Evolutionary conservation across 176 grass and related monocot species (phyloP).

Genomic region (Musa beccarii): DNA sequence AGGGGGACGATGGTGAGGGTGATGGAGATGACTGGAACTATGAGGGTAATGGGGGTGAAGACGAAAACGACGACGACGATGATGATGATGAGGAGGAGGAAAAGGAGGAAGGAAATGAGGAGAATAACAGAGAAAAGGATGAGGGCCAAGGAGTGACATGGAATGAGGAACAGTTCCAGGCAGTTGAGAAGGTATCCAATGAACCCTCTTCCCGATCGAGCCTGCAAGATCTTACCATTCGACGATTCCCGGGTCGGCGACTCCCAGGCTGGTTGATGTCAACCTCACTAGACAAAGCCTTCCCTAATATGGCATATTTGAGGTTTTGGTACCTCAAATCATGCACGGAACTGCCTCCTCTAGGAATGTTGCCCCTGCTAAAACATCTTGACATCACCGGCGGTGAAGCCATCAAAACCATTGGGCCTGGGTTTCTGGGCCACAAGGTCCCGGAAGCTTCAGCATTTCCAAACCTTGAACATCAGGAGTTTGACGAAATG

Average conservation of each 20-base stretch:
- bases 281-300: constrained; percentile 41
- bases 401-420: constrained; percentile 3
- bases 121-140: not conserved
- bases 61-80: no score
- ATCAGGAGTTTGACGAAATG: not conserved
- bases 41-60: no score
- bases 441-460: no score
- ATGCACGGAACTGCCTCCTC: constrained; percentile 13
- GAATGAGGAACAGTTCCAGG: constrained; percentile 18
- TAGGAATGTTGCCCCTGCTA: constrained; percentile 19
- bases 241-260: constrained; percentile 43
- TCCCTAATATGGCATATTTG: constrained; percentile 6
- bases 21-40: constrained; percentile 11
- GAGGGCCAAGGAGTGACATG: constrained; percentile 18
- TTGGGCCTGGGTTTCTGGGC: constrained; percentile 23
- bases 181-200: constrained; percentile 59
- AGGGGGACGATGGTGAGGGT: no score
- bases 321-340: not conserved
- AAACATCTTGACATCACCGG: constrained; percentile 6
- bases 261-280: constrained; percentile 58
- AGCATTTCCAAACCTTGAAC: constrained; percentile 24
- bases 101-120: constrained; percentile 22
- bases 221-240: constrained; percentile 51
- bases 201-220: constrained; percentile 44
- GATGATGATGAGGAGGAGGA: constrained; percentile 15